phyloP scores from a whole-genome alignment of 78 protist genomes.

The Emiliania huxleyi region DNA sequence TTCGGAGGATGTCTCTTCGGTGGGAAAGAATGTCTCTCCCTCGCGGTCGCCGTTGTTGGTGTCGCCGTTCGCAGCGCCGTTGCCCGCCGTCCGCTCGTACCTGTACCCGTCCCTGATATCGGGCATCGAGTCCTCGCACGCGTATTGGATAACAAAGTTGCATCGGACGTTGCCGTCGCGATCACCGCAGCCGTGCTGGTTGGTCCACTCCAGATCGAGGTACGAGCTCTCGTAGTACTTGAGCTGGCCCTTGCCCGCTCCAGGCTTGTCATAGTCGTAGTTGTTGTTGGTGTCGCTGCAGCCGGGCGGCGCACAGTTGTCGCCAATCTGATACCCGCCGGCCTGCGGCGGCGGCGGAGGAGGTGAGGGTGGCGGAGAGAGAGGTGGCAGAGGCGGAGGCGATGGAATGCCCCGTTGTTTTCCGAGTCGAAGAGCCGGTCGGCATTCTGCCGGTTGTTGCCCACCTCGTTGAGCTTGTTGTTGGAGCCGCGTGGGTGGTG shows the following conservation, averaged over 20 bases:
- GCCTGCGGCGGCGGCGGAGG: too few species aligned
- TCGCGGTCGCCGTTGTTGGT: not conserved
- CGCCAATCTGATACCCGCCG: not conserved
- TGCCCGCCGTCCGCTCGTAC: too few species aligned
- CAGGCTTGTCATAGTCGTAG: not conserved
- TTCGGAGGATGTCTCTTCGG: too few species aligned
- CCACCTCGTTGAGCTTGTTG: constrained; percentile 22
- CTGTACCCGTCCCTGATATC: not conserved
- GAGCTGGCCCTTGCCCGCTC: not conserved
- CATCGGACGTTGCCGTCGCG: not conserved
- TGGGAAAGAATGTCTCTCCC: too few species aligned
- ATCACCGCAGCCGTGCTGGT: constrained; percentile 25
- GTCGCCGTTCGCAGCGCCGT: not conserved
- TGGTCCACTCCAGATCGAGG: constrained; percentile 26
- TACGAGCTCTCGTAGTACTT: constrained; percentile 1
- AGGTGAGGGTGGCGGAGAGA: too few species aligned
- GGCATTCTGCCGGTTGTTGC: not conserved
- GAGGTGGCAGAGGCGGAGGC: too few species aligned
- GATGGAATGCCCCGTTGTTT: not conserved
- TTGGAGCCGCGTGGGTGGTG: constrained; percentile 45
- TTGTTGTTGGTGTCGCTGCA: not conserved
- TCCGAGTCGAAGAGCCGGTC: not conserved
- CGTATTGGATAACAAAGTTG: constrained; percentile 14
- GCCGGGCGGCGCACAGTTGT: not conserved
- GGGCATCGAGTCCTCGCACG: not conserved